phyloP scores from a whole-genome alignment of 1,284 basidiomycete genomes.

The Heterobasidion parviporum region DNA sequence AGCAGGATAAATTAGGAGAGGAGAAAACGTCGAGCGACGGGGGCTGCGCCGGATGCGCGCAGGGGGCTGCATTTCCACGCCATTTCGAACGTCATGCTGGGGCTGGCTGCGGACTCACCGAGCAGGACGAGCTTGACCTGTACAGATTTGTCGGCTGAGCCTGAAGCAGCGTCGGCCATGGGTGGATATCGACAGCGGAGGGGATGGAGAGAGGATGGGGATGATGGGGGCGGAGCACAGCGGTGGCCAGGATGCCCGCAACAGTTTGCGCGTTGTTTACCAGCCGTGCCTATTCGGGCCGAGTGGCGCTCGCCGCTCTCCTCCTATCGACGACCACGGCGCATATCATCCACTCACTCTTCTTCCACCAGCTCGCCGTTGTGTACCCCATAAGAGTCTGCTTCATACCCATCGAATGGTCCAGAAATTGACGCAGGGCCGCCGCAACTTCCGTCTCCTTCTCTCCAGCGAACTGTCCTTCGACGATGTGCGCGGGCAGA shows the following conservation, averaged over 20 bases:
- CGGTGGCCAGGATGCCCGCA: neutral
- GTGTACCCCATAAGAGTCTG: slow-evolving; percentile 28
- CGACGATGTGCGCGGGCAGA: no score
- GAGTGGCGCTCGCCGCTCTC: no score
- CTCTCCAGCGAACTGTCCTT: no score
- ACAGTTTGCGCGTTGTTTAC: slow-evolving; percentile 4
- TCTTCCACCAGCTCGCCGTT: slow-evolving; percentile 21
- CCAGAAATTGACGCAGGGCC: slow-evolving; percentile 3
- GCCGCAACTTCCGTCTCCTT: no score
- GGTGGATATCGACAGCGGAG: slow-evolving; percentile 19
- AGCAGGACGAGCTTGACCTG: slow-evolving; percentile 88
- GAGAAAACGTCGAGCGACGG: neutral
- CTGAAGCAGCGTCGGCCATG: slow-evolving; percentile 70
- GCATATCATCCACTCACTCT: slow-evolving; percentile 33
- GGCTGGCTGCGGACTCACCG: slow-evolving; percentile 32
- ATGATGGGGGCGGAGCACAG: neutral
- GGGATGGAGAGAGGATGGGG: slow-evolving; percentile 7
- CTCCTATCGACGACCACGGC: slow-evolving; percentile 27
- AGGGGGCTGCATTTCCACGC: neutral
- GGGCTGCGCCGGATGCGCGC: neutral
- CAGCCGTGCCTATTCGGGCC: neutral
- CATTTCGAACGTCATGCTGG: neutral
- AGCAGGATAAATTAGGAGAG: neutral
- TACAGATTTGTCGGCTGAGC: slow-evolving; percentile 72
- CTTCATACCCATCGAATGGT: slow-evolving; percentile 28